Evolutionary conservation across 768 basidiomycete genomes (phyloP).

Genomic region (Hypholoma sublateritium): DNA sequence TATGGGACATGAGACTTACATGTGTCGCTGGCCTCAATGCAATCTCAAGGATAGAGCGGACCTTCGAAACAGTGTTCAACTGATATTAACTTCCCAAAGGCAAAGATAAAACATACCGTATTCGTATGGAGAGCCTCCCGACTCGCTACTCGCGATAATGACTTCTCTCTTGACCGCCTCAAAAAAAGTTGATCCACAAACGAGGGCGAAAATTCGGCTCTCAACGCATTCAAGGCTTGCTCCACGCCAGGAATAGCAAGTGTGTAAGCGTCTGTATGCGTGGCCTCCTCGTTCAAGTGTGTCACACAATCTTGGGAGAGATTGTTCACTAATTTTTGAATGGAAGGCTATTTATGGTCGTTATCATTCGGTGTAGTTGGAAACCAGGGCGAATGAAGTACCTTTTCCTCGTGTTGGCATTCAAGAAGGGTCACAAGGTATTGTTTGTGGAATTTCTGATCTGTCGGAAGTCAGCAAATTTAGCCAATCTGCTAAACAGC

Average conservation of each 20-base stretch:
- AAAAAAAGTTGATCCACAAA: constrained; percentile 45
- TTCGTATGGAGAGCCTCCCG: constrained; percentile 46
- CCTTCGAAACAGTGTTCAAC: constrained; percentile 34
- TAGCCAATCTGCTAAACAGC: not conserved
- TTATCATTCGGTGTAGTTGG: not conserved
- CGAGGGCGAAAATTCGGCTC: constrained; percentile 46
- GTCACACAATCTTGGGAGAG: constrained; percentile 62
- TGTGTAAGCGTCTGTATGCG: constrained; percentile 60
- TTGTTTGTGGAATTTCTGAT: constrained; percentile 52
- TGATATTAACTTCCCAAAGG: constrained; percentile 3
- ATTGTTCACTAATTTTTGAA: constrained; percentile 67
- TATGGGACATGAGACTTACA: constrained; percentile 41
- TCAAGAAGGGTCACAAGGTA: constrained; percentile 67
- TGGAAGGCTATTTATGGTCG: constrained; percentile 53
- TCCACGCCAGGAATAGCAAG: constrained; percentile 49
- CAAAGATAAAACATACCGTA: constrained; percentile 38
- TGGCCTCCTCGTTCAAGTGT: constrained; percentile 63
- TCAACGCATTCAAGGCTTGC: constrained; percentile 46
- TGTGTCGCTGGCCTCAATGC: constrained; percentile 67
- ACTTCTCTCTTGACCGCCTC: constrained; percentile 41
- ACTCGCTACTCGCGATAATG: constrained; percentile 37
- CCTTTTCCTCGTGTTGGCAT: constrained; percentile 88
- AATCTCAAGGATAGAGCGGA: constrained; percentile 58
- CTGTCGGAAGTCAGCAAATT: constrained; percentile 30
- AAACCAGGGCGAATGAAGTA: constrained; percentile 18